Conservation (phyloP, 371 early-diverging fungal species). For the Circinella umbellata region DNA sequence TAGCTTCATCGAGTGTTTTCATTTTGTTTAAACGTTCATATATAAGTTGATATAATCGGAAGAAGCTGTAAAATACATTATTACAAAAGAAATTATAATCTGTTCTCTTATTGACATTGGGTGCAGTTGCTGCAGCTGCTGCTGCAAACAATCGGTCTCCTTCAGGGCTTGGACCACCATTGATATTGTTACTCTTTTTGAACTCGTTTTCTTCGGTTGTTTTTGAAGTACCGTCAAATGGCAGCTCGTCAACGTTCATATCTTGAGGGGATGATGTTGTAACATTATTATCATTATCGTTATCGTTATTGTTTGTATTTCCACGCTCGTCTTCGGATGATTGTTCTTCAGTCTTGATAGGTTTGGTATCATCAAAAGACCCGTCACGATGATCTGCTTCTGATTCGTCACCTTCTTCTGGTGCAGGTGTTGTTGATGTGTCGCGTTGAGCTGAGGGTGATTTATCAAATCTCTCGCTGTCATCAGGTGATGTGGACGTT, state of each 20-base stretch:
- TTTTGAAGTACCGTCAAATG: conserved; percentile 21
- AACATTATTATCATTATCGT: background rate
- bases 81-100: conserved; percentile 75
- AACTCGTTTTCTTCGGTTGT: background rate
- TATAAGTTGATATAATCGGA: conserved; percentile 85
- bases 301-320: background rate
- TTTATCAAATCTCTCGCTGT: conserved; percentile 14
- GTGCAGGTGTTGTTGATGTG: conserved; percentile 14
- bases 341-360: conserved; percentile 20
- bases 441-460: conserved; percentile 25
- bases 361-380: conserved; percentile 17
- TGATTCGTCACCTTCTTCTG: conserved; percentile 9
- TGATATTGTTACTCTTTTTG: background rate
- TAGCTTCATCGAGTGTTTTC: conserved; percentile 70
- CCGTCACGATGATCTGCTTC: background rate
- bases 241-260: conserved; percentile 37
- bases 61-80: conserved; percentile 83
- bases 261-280: conserved; percentile 21
- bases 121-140: conserved; percentile 57
- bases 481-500: conserved; percentile 10
- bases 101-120: conserved; percentile 38
- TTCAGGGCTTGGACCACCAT: conserved; percentile 6
- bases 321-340: conserved; percentile 29
- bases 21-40: conserved; percentile 83
- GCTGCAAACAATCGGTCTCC: conserved; percentile 45